phyloP scores from a whole-genome alignment of 352 stramenopile genomes.

The Phytophthora sp. region DNA sequence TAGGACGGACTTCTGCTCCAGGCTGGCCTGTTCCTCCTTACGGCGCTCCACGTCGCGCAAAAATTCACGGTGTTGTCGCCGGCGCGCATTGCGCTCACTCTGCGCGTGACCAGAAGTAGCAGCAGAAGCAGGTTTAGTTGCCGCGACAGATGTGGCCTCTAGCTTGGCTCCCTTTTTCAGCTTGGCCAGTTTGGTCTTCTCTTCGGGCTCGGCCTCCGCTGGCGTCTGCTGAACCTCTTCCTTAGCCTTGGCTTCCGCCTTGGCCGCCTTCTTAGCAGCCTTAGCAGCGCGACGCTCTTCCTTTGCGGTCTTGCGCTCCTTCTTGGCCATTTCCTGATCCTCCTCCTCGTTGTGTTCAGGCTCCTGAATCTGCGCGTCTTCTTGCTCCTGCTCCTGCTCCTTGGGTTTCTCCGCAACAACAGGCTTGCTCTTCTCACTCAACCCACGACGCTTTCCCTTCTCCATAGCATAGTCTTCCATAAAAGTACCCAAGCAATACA shows the following conservation, averaged over 20 bases:
- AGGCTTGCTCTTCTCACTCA: conserved; percentile 21
- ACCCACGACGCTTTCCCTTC: conserved; percentile 55
- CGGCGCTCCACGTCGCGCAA: conserved; percentile 70
- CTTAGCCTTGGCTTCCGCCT: conserved; percentile 21
- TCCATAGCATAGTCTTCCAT: conserved; percentile 73
- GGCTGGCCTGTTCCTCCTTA: conserved; percentile 57
- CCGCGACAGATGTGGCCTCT: conserved; percentile 19
- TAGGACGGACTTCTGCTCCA: conserved; percentile 74
- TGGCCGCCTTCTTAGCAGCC: conserved; percentile 31
- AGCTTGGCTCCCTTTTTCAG: conserved; percentile 34
- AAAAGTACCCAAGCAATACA: conserved; percentile 2
- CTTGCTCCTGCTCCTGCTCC: conserved; percentile 22
- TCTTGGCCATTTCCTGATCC: conserved; percentile 18
- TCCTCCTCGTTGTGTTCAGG: conserved; percentile 18
- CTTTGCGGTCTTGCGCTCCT: conserved; percentile 37
- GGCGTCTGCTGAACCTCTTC: conserved; percentile 14
- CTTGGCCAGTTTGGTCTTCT: conserved; percentile 23
- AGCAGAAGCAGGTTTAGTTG: conserved; percentile 6
- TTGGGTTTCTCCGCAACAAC: conserved; percentile 2
- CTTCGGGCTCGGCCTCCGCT: conserved; percentile 15
- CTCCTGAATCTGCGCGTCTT: conserved; percentile 30
- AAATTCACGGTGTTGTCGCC: conserved; percentile 79
- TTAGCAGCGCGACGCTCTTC: conserved; percentile 31
- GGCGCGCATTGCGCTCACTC: conserved; percentile 82
- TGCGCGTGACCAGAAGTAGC: conserved; percentile 43